phyloP scores from a whole-genome alignment of 495 filamentous ascomycete genomes.

The Chaetomium fimeti region DNA sequence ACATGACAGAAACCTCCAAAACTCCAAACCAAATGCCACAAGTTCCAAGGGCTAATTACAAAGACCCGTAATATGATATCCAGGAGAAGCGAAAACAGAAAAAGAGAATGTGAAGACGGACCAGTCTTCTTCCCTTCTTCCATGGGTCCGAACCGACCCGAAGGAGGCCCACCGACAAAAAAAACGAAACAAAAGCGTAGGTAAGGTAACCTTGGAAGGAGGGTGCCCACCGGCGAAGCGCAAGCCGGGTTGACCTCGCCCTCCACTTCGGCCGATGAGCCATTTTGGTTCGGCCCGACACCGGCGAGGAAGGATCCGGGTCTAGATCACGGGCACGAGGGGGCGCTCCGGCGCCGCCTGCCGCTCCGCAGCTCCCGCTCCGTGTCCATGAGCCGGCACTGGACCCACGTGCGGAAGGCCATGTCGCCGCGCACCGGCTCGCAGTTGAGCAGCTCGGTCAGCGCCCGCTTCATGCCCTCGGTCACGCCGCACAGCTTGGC shows the following conservation, averaged over 20 bases:
- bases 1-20: conserved; percentile 1
- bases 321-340: conserved; percentile 3
- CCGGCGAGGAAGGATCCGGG: background rate
- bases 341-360: conserved; percentile 43
- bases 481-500: conserved; percentile 58
- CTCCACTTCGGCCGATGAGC: background rate
- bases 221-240: background rate
- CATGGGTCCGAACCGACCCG: background rate
- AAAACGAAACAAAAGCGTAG: background rate
- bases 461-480: conserved; percentile 61
- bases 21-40: conserved; percentile 25
- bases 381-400: conserved; percentile 61
- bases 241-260: background rate
- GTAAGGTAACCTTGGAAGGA: too few species aligned
- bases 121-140: background rate
- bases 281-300: background rate
- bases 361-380: conserved; percentile 58
- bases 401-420: conserved; percentile 61
- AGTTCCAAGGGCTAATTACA: conserved; percentile 9
- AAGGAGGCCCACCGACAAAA: background rate
- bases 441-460: conserved; percentile 67
- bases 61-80: background rate
- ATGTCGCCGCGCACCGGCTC: conserved; percentile 54
- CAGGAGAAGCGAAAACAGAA: conserved; percentile 7
- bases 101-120: background rate